Evolutionary conservation across 768 basidiomycete species (phyloP).

Genomic region (Crassisporium funariophilum): DNA sequence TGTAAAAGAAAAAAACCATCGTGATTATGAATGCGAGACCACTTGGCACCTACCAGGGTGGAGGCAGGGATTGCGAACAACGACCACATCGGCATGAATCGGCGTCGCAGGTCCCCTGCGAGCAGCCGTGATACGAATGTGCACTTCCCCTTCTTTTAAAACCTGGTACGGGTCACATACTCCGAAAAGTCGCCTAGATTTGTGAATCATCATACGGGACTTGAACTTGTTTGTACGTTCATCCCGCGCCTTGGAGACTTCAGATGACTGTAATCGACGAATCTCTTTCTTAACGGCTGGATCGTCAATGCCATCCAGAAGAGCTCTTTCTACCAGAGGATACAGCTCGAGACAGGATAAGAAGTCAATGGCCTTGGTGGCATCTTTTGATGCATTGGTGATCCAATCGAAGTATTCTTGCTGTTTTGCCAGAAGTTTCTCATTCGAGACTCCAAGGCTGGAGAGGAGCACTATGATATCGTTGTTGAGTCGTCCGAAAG

Average conservation of each 20-base stretch:
- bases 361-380: conserved; percentile 56
- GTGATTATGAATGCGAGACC: not conserved
- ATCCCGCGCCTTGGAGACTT: conserved; percentile 53
- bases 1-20: conserved; percentile 14
- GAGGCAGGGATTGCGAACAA: conserved; percentile 70
- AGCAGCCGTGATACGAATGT: conserved; percentile 56
- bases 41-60: conserved; percentile 51
- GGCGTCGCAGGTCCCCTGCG: conserved; percentile 56
- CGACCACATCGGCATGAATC: conserved; percentile 61
- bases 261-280: conserved; percentile 45
- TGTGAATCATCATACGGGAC: conserved; percentile 60
- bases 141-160: conserved; percentile 63
- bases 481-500: conserved; percentile 69
- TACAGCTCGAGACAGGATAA: conserved; percentile 52
- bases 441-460: conserved; percentile 60
- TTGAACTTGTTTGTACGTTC: conserved; percentile 50
- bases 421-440: conserved; percentile 57
- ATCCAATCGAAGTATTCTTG: conserved; percentile 63
- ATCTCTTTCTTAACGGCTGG: conserved; percentile 42
- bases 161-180: conserved; percentile 70
- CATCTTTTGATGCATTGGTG: conserved; percentile 45
- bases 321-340: conserved; percentile 49
- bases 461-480: conserved; percentile 69
- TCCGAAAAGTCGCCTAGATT: conserved; percentile 64
- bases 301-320: conserved; percentile 57